Percentiles rank a stretch among this genome's conserved stretches.
Evolutionary conservation across 352 stramenopile species (phyloP).

Genomic region (Pythium brachiatum): DNA sequence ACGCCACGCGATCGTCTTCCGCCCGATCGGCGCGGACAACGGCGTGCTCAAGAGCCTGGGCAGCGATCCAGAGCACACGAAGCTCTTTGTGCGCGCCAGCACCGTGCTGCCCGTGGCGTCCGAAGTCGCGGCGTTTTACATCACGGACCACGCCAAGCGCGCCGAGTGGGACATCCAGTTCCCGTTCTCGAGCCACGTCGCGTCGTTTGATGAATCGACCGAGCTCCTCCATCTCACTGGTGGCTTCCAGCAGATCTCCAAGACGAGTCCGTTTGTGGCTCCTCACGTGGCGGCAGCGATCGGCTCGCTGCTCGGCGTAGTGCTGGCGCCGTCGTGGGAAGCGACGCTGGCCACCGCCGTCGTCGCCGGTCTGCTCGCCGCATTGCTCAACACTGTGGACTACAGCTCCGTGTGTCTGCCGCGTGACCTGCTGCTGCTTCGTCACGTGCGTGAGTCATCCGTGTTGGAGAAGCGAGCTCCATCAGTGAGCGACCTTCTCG

Average conservation of each 20-base stretch:
- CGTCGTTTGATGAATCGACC: conserved; percentile 72
- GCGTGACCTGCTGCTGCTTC: conserved; percentile 70
- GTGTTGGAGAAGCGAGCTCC: conserved; percentile 36
- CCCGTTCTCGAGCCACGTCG: conserved; percentile 52
- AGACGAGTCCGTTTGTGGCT: conserved; percentile 48
- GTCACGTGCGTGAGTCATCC: conserved; percentile 68
- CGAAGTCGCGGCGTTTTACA: conserved; percentile 57
- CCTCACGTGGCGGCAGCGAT: conserved; percentile 45
- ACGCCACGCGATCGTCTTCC: conserved; percentile 52
- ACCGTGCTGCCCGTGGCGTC: conserved; percentile 63
- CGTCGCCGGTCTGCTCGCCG: conserved; percentile 49
- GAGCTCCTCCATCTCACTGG: conserved; percentile 68
- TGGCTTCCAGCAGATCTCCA: conserved; percentile 41
- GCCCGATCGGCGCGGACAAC: conserved; percentile 45
- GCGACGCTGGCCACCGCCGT: conserved; percentile 43
- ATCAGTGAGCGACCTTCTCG: conserved; percentile 36
- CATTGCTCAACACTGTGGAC: conserved; percentile 46
- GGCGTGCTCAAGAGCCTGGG: conserved; percentile 66
- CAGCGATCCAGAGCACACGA: conserved; percentile 32
- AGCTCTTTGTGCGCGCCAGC: conserved; percentile 58
- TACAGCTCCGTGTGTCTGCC: conserved; percentile 49
- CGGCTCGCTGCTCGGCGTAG: conserved; percentile 38
- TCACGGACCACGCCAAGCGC: conserved; percentile 64
- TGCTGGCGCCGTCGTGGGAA: conserved; percentile 48
- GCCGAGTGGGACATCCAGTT: conserved; percentile 83